Evolutionary conservation across 2,329 filamentous ascomycete species (phyloP).

Genomic region (Claviceps humidiphila): DNA sequence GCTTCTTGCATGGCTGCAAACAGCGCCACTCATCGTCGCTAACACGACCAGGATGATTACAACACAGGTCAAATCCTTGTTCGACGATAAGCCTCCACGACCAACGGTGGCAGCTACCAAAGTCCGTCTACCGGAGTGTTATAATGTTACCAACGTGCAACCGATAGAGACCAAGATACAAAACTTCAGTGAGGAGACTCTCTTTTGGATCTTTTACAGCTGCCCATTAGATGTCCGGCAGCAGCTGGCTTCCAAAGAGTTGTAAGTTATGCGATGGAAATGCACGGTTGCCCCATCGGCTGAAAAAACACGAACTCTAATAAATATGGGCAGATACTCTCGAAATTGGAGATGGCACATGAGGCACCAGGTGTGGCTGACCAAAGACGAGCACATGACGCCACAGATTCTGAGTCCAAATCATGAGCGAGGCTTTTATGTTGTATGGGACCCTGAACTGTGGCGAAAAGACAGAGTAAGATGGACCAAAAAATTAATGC

Average conservation of each 20-base stretch:
- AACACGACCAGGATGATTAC: slow-evolving; percentile 34
- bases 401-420: slow-evolving; percentile 44
- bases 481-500: slow-evolving; percentile 30
- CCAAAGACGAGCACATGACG: slow-evolving; percentile 53
- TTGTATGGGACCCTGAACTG: slow-evolving; percentile 49
- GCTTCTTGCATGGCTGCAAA: slow-evolving; percentile 13
- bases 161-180: slow-evolving; percentile 51
- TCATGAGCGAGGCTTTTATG: slow-evolving; percentile 52
- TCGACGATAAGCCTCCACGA: slow-evolving; percentile 45
- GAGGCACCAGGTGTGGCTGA: slow-evolving; percentile 52
- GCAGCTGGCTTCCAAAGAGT: slow-evolving; percentile 47
- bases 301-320: not conserved
- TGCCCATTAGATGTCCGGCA: slow-evolving; percentile 50
- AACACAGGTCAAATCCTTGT: slow-evolving; percentile 47
- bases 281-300: not conserved
- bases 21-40: slow-evolving; percentile 2
- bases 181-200: slow-evolving; percentile 55
- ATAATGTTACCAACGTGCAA: slow-evolving; percentile 52
- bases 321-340: slow-evolving; percentile 32
- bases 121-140: slow-evolving; percentile 50
- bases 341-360: slow-evolving; percentile 59
- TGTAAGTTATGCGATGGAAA: slow-evolving; percentile 31
- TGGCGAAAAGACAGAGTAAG: slow-evolving; percentile 53
- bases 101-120: slow-evolving; percentile 38
- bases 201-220: slow-evolving; percentile 59